Evolutionary conservation across 2,329 filamentous ascomycete species (phyloP), one percentile per base, ranked within the genome.

Genomic region (Curvularia verruculosa): DNA sequence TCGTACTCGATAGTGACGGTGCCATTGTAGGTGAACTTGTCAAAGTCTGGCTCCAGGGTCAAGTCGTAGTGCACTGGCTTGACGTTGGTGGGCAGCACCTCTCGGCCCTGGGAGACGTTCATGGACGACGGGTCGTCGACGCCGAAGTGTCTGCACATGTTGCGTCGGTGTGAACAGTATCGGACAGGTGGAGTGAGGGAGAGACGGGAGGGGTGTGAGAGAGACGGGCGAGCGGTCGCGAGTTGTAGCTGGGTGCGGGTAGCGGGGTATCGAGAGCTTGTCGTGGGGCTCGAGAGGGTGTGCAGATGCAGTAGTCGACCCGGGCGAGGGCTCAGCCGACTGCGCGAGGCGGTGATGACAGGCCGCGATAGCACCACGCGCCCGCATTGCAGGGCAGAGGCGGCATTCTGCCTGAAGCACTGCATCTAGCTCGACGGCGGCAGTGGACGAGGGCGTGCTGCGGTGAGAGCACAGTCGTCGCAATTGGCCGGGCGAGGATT

Each of bases 31-130:
- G 87, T 92, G 78, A 95, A 92, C 64, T 89, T 92, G 68, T 90
- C 84, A 68, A 98, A 90, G 80, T 97, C 87, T 52, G 94, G 92
- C 80, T 98, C 95, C 61, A 98, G 83, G 1, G 91, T 95, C 68
- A 98, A 80, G 77, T 96, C 87, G 79, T 98, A 98, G 80, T 98
- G 92, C 37, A 84, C 80, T n/a, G 94, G 93, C 76, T 94, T 89
- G 71, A 97, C 92, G 73, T 97, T 96, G 78, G 88, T 87, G 50
- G 94, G 95, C 68, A 98, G 84, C 64, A 98, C 89, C 81, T 96
- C 90, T 69, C 94, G 88, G 63, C 85, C 87, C 66, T 85, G 83
- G 50, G 83, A 78, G 67, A 89, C 82, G 73, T 87, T 83, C 62
- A 84, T 80, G 69, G 82, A 85, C 61, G 81, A 82, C 53, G 83